Base-by-base conservation (phyloP, 495 filamentous ascomycete genomes). In the Daldinia caldariorum region DNA sequence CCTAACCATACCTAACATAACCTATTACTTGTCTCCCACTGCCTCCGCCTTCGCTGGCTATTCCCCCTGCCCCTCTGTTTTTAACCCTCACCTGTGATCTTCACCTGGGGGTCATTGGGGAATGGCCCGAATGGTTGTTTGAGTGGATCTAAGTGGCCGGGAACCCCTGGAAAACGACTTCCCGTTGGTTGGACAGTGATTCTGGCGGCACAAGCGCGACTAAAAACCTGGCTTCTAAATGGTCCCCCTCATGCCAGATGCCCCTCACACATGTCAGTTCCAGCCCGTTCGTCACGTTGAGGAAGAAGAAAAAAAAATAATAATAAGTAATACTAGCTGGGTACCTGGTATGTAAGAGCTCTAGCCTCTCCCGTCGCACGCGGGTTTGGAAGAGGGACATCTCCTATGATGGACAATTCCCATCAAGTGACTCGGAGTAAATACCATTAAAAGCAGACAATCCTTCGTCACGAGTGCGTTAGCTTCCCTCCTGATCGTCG, bases 171-270 rank as follows among this genome's bases (percentile, higher is more conserved):
- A 63, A n/a, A 47, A 49, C 55, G 49, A 61, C 47, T 43, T 60
- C 56, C 58, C 22, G 69, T 72, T 72, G 70, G 70, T 65, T 64
- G 69, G 61, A 57, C 64, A 8, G 56, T 58, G 64, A 72, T 72
- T 68, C 56, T 61, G 61, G 70, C 70, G 70, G 61, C 65, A 72
- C 65, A 68, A 72, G 70, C 70, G 70, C 70, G 61, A 72, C 64
- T 61, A 67, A 72, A 63, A 71, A 61, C 61, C 55, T 38, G 50
- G 64, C 37, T 60, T 26, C 49, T 68, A 16, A 68, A 29, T 72
- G 69, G 70, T 47, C 43, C 69, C 43, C 69, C 55, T 45, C 34
- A 43, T 43, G 29, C 55, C 61, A 43, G 53, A 68, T 67, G 60
- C 70, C 70, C 70, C 70, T 72, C 70, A 68, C 70, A 68, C 70